Evolutionary conservation across 176 grass and related monocot species (phyloP).

Genomic region (Thalia dealbata): DNA sequence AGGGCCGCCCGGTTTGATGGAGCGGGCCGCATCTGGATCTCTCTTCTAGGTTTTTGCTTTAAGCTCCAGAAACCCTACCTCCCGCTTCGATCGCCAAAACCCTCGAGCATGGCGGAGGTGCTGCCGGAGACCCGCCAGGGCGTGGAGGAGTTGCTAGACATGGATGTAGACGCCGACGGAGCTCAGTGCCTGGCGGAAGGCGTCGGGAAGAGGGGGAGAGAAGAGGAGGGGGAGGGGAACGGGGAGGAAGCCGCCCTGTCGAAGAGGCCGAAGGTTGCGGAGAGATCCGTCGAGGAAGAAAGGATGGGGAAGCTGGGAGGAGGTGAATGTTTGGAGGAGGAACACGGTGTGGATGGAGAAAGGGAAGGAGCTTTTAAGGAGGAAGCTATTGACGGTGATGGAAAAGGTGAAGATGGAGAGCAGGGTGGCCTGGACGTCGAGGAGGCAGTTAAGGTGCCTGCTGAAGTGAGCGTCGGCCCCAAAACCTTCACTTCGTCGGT

Average conservation of each 20-base stretch:
- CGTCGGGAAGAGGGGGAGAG: conserved; percentile 1
- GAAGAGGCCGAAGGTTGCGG: neutral
- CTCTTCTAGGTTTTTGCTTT: no score
- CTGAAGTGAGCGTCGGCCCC: conserved; percentile 54
- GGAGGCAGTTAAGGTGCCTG: conserved; percentile 2
- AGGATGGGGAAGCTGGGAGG: neutral
- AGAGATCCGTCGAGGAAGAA: neutral
- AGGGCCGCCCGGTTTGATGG: no score
- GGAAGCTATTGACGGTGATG: no score
- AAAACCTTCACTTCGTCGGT: conserved; percentile 58
- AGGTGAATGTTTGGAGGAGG: neutral
- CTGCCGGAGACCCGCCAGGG: neutral
- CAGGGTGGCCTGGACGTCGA: neutral
- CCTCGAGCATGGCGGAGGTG: conserved; percentile 14
- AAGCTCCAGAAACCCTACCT: neutral
- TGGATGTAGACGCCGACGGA: neutral
- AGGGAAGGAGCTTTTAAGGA: neutral
- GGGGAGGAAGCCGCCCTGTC: neutral
- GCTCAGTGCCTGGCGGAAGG: neutral
- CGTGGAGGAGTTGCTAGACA: neutral
- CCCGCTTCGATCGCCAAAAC: neutral
- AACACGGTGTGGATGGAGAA: no score
- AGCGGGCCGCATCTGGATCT: no score
- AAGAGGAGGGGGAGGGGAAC: neutral
- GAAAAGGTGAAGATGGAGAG: neutral